Base-by-base conservation (phyloP, 163 green algal species). In the Scenedesmus sp. region DNA sequence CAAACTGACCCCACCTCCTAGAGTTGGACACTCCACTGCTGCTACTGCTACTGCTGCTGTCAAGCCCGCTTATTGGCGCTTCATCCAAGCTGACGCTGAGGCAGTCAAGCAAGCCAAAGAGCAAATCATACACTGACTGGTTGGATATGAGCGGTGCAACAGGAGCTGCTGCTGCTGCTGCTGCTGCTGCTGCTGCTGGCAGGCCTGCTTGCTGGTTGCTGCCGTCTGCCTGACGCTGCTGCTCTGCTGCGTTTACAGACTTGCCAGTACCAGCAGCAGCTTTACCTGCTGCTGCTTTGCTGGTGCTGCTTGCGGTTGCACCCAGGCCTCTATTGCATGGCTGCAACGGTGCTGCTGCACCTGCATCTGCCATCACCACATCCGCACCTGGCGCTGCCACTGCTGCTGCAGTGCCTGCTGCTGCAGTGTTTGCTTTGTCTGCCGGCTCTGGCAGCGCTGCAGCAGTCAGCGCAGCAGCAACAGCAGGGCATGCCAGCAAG, bases 81-180 rank as follows among this genome's bases (percentile, higher is more conserved):
- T 85, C 86, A 18, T 78, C 78, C 13, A 91, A 40, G 20, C 76
- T 35, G 22, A 20, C 20, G 20, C 51, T 68, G 33, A 91, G 35
- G 78, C 86, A 91, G 37, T 91, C 76, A 2, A 91, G 53, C 40
- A 91, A 44, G 22, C 86, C 86, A 37, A 53, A 44, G 15, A 91
- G 51, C 86, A 86, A 0, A 12, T 91, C 86, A 73, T 53, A 81
- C 43, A 72, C 85, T 30, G 85, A 51, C 56, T 80, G 61, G 24
- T 37, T 65, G 0, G 44, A 0, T 37, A 83, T 33, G 42, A 22
- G 40, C 43, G 79, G 40, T 2, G 79, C 79, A 33, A 22, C 43
- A 49, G 22, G 5, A 37, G 79, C 37, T 49, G 37, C 46, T 51
- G 79, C 20, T n/a, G 61, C 83, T 56, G 49, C 59, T 72, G 82